Evolutionary conservation across 495 filamentous ascomycete genomes (phyloP).

Genomic region (Aspergillus haitiensis): DNA sequence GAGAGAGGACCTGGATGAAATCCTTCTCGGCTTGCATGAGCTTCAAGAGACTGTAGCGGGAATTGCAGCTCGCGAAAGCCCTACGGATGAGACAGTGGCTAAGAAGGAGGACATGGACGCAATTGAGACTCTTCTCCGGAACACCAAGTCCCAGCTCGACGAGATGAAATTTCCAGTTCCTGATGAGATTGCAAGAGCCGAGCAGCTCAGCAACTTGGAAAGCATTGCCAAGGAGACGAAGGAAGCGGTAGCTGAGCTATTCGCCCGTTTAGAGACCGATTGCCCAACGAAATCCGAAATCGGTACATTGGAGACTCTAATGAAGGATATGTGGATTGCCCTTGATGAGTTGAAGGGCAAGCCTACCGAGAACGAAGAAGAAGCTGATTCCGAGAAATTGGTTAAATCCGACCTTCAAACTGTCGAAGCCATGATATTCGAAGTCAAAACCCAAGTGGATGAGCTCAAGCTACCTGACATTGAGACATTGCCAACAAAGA

Average conservation of each 20-base stretch:
- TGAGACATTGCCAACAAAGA: conserved; percentile 61
- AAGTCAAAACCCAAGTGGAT: conserved; percentile 73
- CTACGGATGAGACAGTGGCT: conserved; percentile 42
- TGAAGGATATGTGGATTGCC: conserved; percentile 69
- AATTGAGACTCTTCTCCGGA: conserved; percentile 84
- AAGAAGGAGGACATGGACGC: conserved; percentile 77
- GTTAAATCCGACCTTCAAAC: conserved; percentile 78
- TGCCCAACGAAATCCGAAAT: conserved; percentile 76
- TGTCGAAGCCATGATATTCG: conserved; percentile 73
- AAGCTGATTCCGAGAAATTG: conserved; percentile 55
- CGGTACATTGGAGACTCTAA: conserved; percentile 67
- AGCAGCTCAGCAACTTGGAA: conserved; percentile 75
- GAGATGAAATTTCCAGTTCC: conserved; percentile 66
- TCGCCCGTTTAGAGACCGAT: conserved; percentile 56
- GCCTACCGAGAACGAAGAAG: conserved; percentile 45
- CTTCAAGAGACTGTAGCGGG: conserved; percentile 57
- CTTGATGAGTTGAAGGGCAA: conserved; percentile 78
- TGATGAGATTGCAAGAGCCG: conserved; percentile 63
- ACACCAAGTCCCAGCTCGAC: conserved; percentile 80
- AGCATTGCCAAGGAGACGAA: conserved; percentile 67
- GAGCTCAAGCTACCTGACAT: conserved; percentile 67
- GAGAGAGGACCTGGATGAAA: conserved; percentile 60
- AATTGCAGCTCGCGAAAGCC: conserved; percentile 43
- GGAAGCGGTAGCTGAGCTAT: conserved; percentile 62
- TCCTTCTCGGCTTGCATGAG: conserved; percentile 58